Evolutionary conservation across 2,329 filamentous ascomycete species (phyloP).

Genomic region (Cladosporium sp.): DNA sequence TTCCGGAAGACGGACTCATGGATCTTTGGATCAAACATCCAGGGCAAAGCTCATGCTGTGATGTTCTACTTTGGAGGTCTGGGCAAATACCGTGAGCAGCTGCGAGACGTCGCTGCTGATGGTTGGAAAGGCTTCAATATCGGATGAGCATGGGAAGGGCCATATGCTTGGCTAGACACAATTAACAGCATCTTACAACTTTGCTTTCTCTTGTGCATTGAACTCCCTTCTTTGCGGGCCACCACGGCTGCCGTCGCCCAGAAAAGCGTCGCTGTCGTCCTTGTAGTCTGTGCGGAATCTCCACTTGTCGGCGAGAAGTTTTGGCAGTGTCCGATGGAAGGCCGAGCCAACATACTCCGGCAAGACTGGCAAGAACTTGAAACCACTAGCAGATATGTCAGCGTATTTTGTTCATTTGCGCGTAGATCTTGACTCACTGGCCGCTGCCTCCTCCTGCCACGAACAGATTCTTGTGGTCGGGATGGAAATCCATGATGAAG

Average conservation of each 20-base stretch:
- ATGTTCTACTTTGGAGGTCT: slow-evolving; percentile 19
- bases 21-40: slow-evolving; percentile 24
- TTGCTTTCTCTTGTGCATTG: not conserved
- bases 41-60: slow-evolving; percentile 19
- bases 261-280: slow-evolving; percentile 1
- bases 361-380: slow-evolving; percentile 22
- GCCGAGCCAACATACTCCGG: slow-evolving; percentile 20
- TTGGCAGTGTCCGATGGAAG: not conserved
- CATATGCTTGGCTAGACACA: not conserved
- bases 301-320: slow-evolving; percentile 1
- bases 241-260: slow-evolving; percentile 4
- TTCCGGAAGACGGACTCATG: slow-evolving; percentile 22
- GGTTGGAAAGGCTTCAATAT: slow-evolving; percentile 14
- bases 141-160: not conserved
- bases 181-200: not conserved
- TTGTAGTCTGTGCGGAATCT: slow-evolving; percentile 2
- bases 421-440: slow-evolving; percentile 29
- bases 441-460: slow-evolving; percentile 53
- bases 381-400: slow-evolving; percentile 15
- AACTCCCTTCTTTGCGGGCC: slow-evolving; percentile 4
- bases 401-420: too few relatives aligned
- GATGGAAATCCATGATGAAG: slow-evolving; percentile 45
- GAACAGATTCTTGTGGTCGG: slow-evolving; percentile 41
- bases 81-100: slow-evolving; percentile 10
- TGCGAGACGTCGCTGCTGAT: slow-evolving; percentile 9